phyloP scores from a whole-genome alignment of 768 basidiomycete genomes.

The Suillus fuscotomentosus region DNA sequence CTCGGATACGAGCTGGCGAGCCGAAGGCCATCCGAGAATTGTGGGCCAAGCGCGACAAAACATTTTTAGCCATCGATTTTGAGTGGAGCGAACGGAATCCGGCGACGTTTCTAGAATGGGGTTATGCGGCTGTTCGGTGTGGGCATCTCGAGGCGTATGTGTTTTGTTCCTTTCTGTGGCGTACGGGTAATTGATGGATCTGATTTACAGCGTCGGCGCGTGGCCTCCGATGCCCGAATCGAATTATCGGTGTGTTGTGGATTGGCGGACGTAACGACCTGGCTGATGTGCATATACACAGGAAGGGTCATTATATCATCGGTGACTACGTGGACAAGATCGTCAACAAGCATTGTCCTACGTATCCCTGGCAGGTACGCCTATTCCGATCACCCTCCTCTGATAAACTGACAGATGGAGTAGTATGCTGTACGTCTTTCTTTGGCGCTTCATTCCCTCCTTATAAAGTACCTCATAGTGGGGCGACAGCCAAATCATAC shows the following conservation, averaged over 20 bases:
- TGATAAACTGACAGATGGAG: conserved; percentile 12
- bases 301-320: conserved; percentile 72
- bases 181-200: not conserved
- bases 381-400: conserved; percentile 13
- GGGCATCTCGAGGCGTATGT: conserved; percentile 69
- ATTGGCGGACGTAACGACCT: not conserved
- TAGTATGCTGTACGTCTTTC: conserved; percentile 62
- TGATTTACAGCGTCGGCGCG: conserved; percentile 48
- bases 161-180: not conserved
- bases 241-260: conserved; percentile 65
- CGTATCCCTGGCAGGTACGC: conserved; percentile 73
- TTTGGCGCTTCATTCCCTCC: conserved; percentile 1
- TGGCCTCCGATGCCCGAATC: conserved; percentile 78
- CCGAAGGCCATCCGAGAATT: conserved; percentile 60
- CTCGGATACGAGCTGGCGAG: conserved; percentile 65
- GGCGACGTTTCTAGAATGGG: conserved; percentile 72
- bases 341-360: conserved; percentile 59
- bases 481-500: conserved; percentile 69
- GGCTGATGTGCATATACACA: conserved; percentile 19
- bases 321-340: conserved; percentile 66
- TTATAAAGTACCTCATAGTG: conserved; percentile 45
- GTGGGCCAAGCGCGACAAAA: conserved; percentile 70
- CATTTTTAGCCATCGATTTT: conserved; percentile 73
- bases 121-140: conserved; percentile 78
- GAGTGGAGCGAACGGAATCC: conserved; percentile 75